Evolutionary conservation across 345 rosid genomes (phyloP).

Genomic region (Ricinus communis): DNA sequence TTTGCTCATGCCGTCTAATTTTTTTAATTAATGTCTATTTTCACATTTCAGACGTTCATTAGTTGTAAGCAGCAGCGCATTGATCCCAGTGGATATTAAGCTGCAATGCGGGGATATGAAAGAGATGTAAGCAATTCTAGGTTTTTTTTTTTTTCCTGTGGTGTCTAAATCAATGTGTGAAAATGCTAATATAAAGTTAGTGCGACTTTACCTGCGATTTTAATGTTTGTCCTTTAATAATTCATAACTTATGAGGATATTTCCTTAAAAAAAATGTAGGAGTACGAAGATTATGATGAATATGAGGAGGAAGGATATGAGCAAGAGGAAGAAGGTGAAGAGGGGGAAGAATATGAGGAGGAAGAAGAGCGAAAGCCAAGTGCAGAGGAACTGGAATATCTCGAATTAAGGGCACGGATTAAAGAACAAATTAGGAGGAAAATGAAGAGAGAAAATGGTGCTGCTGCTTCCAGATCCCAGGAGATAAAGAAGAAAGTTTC

Average conservation of each 20-base stretch:
- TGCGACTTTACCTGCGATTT: not conserved
- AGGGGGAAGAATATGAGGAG: constrained; percentile 37
- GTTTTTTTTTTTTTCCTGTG: no score
- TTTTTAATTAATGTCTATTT: not conserved
- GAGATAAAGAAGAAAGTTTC: constrained; percentile 49
- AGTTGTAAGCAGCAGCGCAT: not conserved
- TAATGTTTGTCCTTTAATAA: not conserved
- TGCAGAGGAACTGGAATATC: constrained; percentile 54
- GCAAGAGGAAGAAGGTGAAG: constrained; percentile 34
- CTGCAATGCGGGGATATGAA: constrained; percentile 48
- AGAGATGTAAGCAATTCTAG: constrained; percentile 41
- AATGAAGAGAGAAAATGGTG: constrained; percentile 43
- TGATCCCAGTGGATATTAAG: not conserved
- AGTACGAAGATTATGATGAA: constrained; percentile 48
- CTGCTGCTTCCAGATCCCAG: constrained; percentile 36
- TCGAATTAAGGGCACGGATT: constrained; percentile 58
- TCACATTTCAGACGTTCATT: not conserved
- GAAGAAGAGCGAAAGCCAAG: constrained; percentile 56
- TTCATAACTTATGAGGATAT: no score
- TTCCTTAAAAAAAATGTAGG: constrained; percentile 22
- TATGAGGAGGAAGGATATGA: constrained; percentile 50
- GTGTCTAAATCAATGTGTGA: not conserved
- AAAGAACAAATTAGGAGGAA: constrained; percentile 64
- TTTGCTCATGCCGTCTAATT: not conserved
- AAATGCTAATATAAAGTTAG: not conserved